Percentiles rank a stretch among this genome's conserved stretches.
Evolutionary conservation across 2,329 filamentous ascomycete species (phyloP).

Genomic region (Hypoxylon sp.): DNA sequence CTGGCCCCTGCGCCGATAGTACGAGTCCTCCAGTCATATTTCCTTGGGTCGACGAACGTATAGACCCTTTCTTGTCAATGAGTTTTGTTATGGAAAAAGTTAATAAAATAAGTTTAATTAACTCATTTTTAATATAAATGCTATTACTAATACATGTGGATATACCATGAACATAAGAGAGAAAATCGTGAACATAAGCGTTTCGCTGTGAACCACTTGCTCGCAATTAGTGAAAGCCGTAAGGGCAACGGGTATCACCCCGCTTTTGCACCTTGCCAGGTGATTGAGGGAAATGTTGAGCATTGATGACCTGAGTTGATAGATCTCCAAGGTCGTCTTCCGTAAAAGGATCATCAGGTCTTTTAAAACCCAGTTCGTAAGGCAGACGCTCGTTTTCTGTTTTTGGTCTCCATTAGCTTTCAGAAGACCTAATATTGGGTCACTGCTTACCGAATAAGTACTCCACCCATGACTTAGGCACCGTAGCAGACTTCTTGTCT

Average conservation of each 20-base stretch:
- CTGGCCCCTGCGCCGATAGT: too few relatives aligned
- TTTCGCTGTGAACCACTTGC: too few relatives aligned
- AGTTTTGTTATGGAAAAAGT: too few relatives aligned
- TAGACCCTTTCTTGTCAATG: too few relatives aligned
- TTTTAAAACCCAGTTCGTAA: constrained; percentile 37
- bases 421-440: not conserved
- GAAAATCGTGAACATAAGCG: too few relatives aligned
- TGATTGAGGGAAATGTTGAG: constrained; percentile 32
- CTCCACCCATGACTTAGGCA: constrained; percentile 36
- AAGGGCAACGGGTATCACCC: constrained; percentile 7
- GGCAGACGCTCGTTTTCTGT: constrained; percentile 39
- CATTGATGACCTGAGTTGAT: not conserved
- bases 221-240: constrained; percentile 6
- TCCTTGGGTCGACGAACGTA: too few relatives aligned
- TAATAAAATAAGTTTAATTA: too few relatives aligned
- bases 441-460: constrained; percentile 42
- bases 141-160: too few relatives aligned
- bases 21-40: too few relatives aligned
- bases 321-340: constrained; percentile 13
- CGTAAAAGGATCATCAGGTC: constrained; percentile 5
- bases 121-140: too few relatives aligned
- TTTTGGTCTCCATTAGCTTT: constrained; percentile 17
- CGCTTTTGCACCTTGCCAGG: constrained; percentile 24
- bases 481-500: constrained; percentile 32
- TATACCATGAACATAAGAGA: too few relatives aligned